Percentiles rank a stretch among this genome's conserved stretches.
phyloP scores from a whole-genome alignment of 2,329 filamentous ascomycete species.

The Arachnopeziza araneosa region DNA sequence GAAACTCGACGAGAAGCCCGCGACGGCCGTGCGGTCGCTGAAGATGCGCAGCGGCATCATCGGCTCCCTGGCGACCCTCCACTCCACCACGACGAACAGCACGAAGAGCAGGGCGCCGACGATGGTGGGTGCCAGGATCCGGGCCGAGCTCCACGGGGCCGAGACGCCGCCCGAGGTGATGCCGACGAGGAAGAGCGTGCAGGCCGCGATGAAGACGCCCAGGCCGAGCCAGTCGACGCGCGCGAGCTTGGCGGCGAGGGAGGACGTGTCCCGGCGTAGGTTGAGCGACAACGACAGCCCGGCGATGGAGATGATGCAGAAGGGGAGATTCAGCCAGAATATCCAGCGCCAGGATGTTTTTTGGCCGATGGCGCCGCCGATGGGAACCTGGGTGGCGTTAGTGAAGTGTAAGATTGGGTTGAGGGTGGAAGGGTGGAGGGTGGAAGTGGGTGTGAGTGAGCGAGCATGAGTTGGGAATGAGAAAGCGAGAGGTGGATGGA shows the following conservation, averaged over 20 bases:
- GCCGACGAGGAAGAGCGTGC: slow-evolving; percentile 6
- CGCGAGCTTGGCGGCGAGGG: slow-evolving; percentile 29
- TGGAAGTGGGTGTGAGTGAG: too few relatives aligned
- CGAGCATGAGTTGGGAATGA: too few relatives aligned
- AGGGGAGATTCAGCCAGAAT: slow-evolving; percentile 20
- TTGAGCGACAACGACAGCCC: slow-evolving; percentile 9
- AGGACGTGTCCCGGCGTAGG: slow-evolving; percentile 8
- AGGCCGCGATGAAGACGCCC: slow-evolving; percentile 47
- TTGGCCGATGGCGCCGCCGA: slow-evolving; percentile 43
- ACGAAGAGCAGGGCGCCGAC: slow-evolving; percentile 45
- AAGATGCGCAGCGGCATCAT: slow-evolving; percentile 37
- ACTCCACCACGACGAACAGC: slow-evolving; percentile 48
- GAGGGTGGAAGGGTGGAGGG: neutral
- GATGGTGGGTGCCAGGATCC: slow-evolving; percentile 53
- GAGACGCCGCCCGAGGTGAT: slow-evolving; percentile 8
- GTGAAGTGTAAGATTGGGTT: neutral
- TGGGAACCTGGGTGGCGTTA: slow-evolving; percentile 15
- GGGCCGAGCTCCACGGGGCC: slow-evolving; percentile 51
- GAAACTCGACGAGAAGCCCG: slow-evolving; percentile 29
- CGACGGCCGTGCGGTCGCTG: slow-evolving; percentile 37
- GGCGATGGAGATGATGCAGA: slow-evolving; percentile 6
- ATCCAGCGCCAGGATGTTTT: slow-evolving; percentile 29
- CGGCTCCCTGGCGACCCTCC: slow-evolving; percentile 9
- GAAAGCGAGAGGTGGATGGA: too few relatives aligned
- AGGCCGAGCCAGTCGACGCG: slow-evolving; percentile 58